Conservation (phyloP, 176 grass and related monocot genomes). For the sorghum (Sorghum bicolor) region Sorghum_bicolor_NCBIv3 NC_012875.2:56045001-56045500, state of each 20-base stretch:
- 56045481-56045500: neutral
- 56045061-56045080: slow-evolving; percentile 27
- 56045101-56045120: neutral
- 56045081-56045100: slow-evolving; percentile 43
- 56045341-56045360: slow-evolving; percentile 80
- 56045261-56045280: slow-evolving; percentile 29
- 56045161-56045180: slow-evolving; percentile 69
- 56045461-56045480: neutral
- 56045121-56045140: neutral
- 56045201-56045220: slow-evolving; percentile 77
- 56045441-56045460: neutral
- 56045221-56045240: slow-evolving; percentile 79
- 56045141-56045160: slow-evolving; percentile 25
- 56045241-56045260: slow-evolving; percentile 36
- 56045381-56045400: neutral
- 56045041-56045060: slow-evolving; percentile 33
- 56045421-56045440: neutral
- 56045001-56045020: slow-evolving; percentile 10
- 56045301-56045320: slow-evolving; percentile 11
- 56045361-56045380: too few species aligned
- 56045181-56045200: slow-evolving; percentile 88
- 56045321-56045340: slow-evolving; percentile 66
- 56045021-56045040: slow-evolving; percentile 36
- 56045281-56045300: neutral
- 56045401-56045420: neutral